Conservation (phyloP, 164 flowering plant genomes). For the Magnolia kwangsiensis region DNA sequence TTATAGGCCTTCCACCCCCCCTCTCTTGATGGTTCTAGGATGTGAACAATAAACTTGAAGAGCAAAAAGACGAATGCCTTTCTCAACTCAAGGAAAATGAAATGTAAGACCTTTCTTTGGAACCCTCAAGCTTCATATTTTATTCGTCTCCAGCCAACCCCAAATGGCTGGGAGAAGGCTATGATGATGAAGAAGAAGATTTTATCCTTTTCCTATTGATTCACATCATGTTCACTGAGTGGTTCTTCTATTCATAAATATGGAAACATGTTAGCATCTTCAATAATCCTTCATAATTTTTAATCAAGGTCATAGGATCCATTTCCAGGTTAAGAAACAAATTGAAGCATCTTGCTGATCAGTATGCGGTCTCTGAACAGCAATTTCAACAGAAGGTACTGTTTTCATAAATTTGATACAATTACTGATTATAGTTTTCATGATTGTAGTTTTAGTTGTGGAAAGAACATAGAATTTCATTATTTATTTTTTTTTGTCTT, state of each 20-base stretch:
- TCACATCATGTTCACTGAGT: neutral
- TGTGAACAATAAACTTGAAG: constrained; percentile 81
- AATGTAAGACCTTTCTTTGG: constrained; percentile 47
- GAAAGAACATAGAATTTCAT: neutral
- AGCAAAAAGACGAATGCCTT: constrained; percentile 79
- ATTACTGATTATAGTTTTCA: neutral
- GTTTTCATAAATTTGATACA: neutral
- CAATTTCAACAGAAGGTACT: constrained; percentile 75
- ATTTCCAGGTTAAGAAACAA: constrained; percentile 68
- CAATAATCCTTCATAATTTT: neutral
- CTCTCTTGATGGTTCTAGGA: constrained; percentile 45
- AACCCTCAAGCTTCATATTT: neutral
- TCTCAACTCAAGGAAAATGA: constrained; percentile 93
- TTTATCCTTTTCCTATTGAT: neutral
- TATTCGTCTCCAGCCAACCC: neutral
- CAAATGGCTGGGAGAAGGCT: neutral
- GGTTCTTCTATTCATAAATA: neutral
- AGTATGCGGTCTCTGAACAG: constrained; percentile 75
- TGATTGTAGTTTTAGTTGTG: neutral
- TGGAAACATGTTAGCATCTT: neutral
- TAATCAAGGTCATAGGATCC: neutral
- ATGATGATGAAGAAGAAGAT: neutral
- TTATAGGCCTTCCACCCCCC: neutral
- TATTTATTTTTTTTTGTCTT: neutral
- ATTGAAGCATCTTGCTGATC: constrained; percentile 77